phyloP scores from a whole-genome alignment of 2,329 filamentous ascomycete genomes.

The Immersiporthe knoxdaviesiana region DNA sequence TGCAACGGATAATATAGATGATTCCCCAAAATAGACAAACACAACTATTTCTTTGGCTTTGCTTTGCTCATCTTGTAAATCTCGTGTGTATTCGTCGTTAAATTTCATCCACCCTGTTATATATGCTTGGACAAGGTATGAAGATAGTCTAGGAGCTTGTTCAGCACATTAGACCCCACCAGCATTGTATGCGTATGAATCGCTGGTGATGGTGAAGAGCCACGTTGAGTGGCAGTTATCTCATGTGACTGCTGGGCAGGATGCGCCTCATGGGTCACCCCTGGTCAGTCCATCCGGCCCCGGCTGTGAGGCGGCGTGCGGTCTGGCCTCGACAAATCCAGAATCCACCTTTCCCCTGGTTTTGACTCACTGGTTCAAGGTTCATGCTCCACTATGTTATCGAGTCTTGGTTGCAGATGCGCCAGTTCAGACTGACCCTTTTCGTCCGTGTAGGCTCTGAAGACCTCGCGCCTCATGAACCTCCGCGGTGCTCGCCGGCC shows the following conservation, averaged over 20 bases:
- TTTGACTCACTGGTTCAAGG: conserved; percentile 34
- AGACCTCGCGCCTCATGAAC: conserved; percentile 70
- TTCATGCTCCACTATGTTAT: conserved; percentile 46
- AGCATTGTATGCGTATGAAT: background rate
- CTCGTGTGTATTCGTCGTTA: background rate
- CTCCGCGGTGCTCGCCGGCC: conserved; percentile 69
- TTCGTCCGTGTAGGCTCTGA: conserved; percentile 49
- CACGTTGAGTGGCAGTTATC: background rate
- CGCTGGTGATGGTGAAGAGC: background rate
- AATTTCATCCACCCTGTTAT: background rate
- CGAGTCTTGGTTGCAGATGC: conserved; percentile 45
- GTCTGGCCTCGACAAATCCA: background rate
- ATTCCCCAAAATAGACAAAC: background rate
- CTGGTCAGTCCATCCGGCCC: background rate
- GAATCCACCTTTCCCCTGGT: background rate
- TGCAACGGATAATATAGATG: background rate
- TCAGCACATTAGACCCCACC: background rate
- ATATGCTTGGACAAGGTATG: background rate
- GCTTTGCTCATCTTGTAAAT: background rate
- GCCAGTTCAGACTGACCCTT: conserved; percentile 45
- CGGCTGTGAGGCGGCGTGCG: background rate
- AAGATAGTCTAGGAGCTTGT: background rate
- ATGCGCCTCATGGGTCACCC: background rate
- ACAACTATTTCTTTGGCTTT: background rate
- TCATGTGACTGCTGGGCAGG: background rate